These are phyloP conservation scores for Colletotrichum sp. DNA, from an alignment of 2,329 filamentous ascomycete species.

Conservation along the genomic window DNA sequence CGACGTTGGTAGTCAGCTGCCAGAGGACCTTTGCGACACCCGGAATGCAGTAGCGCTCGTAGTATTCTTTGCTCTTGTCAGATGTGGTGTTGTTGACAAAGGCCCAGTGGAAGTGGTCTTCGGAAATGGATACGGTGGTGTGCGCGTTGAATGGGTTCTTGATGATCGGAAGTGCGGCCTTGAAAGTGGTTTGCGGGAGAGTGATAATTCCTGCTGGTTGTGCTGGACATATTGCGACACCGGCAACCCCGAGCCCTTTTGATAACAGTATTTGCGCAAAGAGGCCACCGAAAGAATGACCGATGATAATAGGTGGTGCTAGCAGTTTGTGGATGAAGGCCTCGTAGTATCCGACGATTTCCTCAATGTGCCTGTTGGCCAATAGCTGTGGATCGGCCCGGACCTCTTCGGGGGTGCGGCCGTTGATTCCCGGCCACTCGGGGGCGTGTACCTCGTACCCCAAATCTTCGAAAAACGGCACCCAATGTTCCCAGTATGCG, in stretches of 20 bases:
- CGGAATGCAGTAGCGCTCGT: constrained; percentile 24
- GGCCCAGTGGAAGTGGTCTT: constrained; percentile 24
- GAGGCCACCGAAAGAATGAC: constrained; percentile 27
- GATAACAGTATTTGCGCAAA: constrained; percentile 25
- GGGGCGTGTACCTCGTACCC: constrained; percentile 26
- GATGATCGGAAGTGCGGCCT: constrained; percentile 19
- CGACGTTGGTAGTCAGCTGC: constrained; percentile 20
- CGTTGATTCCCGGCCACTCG: constrained; percentile 27
- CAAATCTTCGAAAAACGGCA: constrained; percentile 3
- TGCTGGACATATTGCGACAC: constrained; percentile 23
- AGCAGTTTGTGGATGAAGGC: constrained; percentile 22
- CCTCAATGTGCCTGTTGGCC: constrained; percentile 19
- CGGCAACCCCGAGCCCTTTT: constrained; percentile 18
- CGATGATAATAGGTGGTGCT: constrained; percentile 25
- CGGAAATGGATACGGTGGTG: constrained; percentile 20
- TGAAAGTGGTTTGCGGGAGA: constrained; percentile 20
- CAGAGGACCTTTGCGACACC: constrained; percentile 25
- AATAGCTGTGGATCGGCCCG: constrained; percentile 20
- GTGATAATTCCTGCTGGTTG: constrained; percentile 25
- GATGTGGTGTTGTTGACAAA: constrained; percentile 24
- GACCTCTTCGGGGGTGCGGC: constrained; percentile 24
- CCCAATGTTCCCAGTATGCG: constrained; percentile 27
- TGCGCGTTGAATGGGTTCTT: constrained; percentile 22
- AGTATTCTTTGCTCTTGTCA: constrained; percentile 19
- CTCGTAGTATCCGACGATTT: constrained; percentile 25